Evolutionary conservation across 192 early-diverging fungal genomes (phyloP).

Genomic region (Backusella macrospora): DNA sequence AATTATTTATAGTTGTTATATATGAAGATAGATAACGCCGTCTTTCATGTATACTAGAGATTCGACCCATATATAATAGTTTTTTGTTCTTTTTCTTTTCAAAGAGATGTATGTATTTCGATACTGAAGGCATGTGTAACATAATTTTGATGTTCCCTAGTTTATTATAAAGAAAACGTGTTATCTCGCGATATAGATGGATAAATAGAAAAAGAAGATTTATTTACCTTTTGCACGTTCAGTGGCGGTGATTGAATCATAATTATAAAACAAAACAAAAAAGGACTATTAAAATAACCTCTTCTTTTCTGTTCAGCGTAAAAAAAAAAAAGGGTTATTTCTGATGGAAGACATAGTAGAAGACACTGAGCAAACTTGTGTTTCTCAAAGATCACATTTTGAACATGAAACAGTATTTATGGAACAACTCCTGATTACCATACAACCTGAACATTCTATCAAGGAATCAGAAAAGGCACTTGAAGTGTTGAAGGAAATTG

Average conservation of each 20-base stretch:
- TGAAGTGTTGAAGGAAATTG: neutral
- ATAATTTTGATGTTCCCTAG: too few species aligned
- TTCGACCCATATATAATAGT: too few species aligned
- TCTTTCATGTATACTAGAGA: too few species aligned
- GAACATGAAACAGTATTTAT: slow-evolving; percentile 16
- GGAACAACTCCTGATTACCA: neutral
- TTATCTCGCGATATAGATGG: too few species aligned
- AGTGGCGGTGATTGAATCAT: neutral
- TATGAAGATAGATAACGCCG: too few species aligned
- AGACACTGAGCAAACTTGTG: neutral
- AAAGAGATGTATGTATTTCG: too few species aligned
- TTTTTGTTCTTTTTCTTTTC: too few species aligned
- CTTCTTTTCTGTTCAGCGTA: neutral
- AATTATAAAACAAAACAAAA: neutral
- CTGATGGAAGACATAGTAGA: slow-evolving; percentile 12
- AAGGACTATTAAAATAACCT: neutral
- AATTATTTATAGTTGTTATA: too few species aligned
- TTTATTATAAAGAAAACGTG: too few species aligned
- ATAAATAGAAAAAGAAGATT: too few species aligned
- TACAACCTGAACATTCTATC: neutral
- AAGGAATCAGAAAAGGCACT: slow-evolving; percentile 1
- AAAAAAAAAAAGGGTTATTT: neutral
- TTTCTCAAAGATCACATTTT: slow-evolving; percentile 20
- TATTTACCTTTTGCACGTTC: too few species aligned
- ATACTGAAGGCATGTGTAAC: too few species aligned